Evolutionary conservation across 2,329 filamentous ascomycete species (phyloP), one percentile per base, ranked within the genome.

Genomic region (Diplodia mutila): DNA sequence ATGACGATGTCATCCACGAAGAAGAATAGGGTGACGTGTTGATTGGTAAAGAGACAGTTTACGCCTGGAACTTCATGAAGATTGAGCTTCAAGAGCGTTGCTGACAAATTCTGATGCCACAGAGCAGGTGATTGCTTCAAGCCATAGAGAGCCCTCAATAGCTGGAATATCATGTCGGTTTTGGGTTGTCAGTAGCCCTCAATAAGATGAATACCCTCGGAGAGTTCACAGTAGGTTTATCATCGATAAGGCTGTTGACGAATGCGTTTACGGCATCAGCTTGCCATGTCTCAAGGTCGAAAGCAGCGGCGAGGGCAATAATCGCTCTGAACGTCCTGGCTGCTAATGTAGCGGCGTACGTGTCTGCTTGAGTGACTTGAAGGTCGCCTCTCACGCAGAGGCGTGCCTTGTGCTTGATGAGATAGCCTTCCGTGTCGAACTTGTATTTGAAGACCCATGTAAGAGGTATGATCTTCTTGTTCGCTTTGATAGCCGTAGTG

Each of bases 241-340:
- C 25, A 39, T 69, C 27, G 9, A 72, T 21, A 39, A 18, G 34
- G 8, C 66, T 70, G 55, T 75, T 75, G 7, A 72, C 34, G 59
- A 75, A 76, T 11, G 73, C 72, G 37, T 72, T 74, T 2, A 69
- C 51, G 2, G 66, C 70, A 65, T 76, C 68, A 65, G 69, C 72
- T 65, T 76, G 69, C 8, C 32, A 49, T 12, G 71, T 57, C 23
- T 69, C 55, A 4, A 75, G 53, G 27, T 70, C 59, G 59, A 73
- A 74, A 18, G 66, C 65, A 4, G 72, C 69, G 14, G 68, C 54
- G n/a, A 76, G 69, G 21, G 71, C 72, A 12, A 73, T 71, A 14
- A 74, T 32, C 18, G 55, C 65, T 52, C 69, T 21, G 37, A 76
- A 74, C 14, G 67, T 70, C 12, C 66, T 5, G 9, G 49, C 34